Base-by-base conservation (phyloP, 2,329 filamentous ascomycete species). In the Ascomycota sp. region DNA sequence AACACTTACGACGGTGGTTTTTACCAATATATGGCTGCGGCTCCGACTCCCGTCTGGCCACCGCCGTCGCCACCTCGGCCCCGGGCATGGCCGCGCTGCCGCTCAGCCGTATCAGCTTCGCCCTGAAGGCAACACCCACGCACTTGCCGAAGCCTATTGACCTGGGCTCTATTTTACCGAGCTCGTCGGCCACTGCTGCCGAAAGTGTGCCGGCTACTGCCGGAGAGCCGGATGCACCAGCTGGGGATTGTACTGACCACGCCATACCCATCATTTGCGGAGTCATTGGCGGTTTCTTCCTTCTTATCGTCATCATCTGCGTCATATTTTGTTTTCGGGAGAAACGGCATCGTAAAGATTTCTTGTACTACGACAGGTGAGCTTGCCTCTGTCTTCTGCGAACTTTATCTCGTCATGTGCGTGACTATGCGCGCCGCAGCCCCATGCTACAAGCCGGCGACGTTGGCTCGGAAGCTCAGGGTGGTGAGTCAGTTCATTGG, bases 1-100 rank as follows among this genome's bases (percentile, higher is more conserved):
- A 71, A 72, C 39, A 40, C 50, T 7, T 72, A 61, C 35, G 60
- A 59, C 1, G 65, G 63, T 9, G 66, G 65, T 2, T 65, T 53
- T 40, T 65, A 50, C 30, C 67, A 71, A 44, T 71, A 54, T 30
- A n/a, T n/a, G 67, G 67, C 2, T 72, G 67, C 36, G 67, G 65
- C 12, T 43, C 47, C 8, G 57, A 56, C 2, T 59, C 61, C 20
- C 45, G 48, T 20, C 37, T 64, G 34, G 65, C 54, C 3, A 61
- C 60, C 2, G 60, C 52, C 1, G 65, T 71, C 8, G 46, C 51
- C 17, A 52, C 53, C 19, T 56, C 55, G 2, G 61, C 60, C 5
- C 48, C 53, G 4, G 64, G 63, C 10, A 39, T 53, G 26, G 33
- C 36, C 7, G 33, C 38, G 3, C 29, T 55, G 21, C 33, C 45